Conservation (phyloP, 768 basidiomycete species). For the Podaxis sp. region DNA sequence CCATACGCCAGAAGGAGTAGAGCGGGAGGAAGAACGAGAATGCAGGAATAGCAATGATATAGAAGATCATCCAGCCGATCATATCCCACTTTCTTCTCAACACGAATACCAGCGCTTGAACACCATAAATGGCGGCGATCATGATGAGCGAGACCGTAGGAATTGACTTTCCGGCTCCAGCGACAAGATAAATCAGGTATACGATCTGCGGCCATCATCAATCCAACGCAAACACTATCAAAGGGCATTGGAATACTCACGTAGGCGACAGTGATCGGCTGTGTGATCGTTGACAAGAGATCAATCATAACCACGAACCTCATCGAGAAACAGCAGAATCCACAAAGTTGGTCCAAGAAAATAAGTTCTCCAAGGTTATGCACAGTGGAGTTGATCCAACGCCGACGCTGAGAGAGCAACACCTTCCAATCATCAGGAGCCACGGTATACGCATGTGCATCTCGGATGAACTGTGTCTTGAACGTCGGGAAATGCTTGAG, state of each 20-base stretch:
- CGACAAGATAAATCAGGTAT: conserved; percentile 83
- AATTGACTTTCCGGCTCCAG: conserved; percentile 61
- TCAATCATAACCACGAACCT: conserved; percentile 98
- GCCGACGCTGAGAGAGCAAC: conserved; percentile 91
- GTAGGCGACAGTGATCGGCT: conserved; percentile 86
- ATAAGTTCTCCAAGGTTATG: conserved; percentile 95
- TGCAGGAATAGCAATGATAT: conserved; percentile 90
- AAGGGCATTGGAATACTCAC: conserved; percentile 47
- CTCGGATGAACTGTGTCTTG: conserved; percentile 95
- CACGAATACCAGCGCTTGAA: conserved; percentile 90
- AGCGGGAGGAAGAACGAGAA: conserved; percentile 93
- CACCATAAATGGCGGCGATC: conserved; percentile 92
- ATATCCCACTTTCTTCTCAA: conserved; percentile 97
- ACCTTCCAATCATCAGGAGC: conserved; percentile 97
- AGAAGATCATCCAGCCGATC: conserved; percentile 97
- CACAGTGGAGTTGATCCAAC: conserved; percentile 99
- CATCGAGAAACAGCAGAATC: conserved; percentile 99
- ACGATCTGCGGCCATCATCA: conserved; percentile 55
- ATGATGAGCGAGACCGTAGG: conserved; percentile 86
- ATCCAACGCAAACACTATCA: background rate
- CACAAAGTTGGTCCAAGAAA: conserved; percentile 88
- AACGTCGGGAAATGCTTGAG: conserved; percentile 92
- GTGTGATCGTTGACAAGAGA: conserved; percentile 81
- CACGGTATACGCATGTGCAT: conserved; percentile 92
- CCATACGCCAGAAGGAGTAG: conserved; percentile 98